phyloP scores from a whole-genome alignment of 1,284 basidiomycete genomes.

The Leccinum subatratum region DNA sequence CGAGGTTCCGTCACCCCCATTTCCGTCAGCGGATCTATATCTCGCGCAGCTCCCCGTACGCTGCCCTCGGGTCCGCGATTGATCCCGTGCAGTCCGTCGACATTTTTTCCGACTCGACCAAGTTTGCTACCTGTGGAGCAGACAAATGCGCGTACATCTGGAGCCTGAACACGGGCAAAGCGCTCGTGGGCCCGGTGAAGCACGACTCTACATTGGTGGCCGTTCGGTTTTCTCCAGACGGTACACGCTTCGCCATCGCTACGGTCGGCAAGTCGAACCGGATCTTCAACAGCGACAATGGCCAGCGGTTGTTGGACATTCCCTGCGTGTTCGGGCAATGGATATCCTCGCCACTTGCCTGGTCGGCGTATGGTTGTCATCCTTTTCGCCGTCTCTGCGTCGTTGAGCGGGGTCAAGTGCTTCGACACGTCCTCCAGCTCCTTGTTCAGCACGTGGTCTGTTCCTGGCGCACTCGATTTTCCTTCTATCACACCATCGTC shows the following conservation, averaged over 20 bases:
- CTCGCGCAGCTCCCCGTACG: conserved; percentile 20
- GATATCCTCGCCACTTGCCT: background rate
- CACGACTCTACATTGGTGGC: background rate
- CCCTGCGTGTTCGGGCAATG: background rate
- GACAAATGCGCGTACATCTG: background rate
- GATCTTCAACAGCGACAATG: background rate
- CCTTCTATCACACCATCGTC: background rate
- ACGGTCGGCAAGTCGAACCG: background rate
- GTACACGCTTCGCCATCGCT: background rate
- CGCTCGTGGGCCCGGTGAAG: background rate
- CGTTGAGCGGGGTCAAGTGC: background rate
- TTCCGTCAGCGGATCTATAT: conserved; percentile 82
- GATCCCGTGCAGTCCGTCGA: background rate
- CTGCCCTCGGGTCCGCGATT: too few relatives aligned
- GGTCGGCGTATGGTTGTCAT: background rate
- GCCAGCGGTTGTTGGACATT: background rate
- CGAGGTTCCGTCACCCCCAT: conserved; percentile 55
- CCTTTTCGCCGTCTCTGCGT: background rate
- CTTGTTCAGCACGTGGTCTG: background rate
- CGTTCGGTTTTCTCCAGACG: background rate
- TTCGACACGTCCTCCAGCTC: background rate
- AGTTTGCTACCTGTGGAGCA: background rate
- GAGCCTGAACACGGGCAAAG: background rate
- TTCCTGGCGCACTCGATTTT: background rate
- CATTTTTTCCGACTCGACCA: background rate